phyloP scores from a whole-genome alignment of 2,329 filamentous ascomycete genomes.

The Chrysoporthe puriensis region DNA sequence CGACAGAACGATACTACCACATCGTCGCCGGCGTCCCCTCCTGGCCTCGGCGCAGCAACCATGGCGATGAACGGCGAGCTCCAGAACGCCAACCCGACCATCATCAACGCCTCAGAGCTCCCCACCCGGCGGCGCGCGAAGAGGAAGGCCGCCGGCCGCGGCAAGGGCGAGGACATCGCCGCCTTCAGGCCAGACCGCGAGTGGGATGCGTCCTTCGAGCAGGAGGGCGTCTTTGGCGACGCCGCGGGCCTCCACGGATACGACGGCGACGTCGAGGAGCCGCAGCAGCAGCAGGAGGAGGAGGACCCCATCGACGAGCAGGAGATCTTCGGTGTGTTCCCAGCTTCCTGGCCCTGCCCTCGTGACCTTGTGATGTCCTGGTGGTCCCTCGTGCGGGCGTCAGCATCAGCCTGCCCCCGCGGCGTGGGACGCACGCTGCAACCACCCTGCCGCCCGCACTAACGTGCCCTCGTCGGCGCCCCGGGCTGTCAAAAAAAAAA shows the following conservation, averaged over 20 bases:
- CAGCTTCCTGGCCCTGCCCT: not conserved
- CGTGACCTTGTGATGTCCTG: not conserved
- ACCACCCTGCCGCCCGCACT: not conserved
- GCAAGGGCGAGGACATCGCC: constrained; percentile 51
- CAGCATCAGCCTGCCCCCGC: not conserved
- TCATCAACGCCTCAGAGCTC: constrained; percentile 85
- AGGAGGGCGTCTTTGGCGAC: constrained; percentile 38
- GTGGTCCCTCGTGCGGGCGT: not conserved
- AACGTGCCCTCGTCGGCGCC: not conserved
- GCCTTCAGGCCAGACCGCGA: constrained; percentile 45
- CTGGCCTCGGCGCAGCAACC: constrained; percentile 40
- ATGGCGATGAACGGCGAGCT: constrained; percentile 38
- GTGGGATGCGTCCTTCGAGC: constrained; percentile 32
- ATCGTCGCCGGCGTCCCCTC: not conserved
- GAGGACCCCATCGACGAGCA: constrained; percentile 93
- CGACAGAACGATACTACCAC: not conserved
- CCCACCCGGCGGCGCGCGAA: constrained; percentile 72
- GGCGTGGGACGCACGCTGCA: not conserved
- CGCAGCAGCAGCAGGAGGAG: constrained; percentile 54
- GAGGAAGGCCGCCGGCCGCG: constrained; percentile 47
- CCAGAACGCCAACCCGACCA: constrained; percentile 90
- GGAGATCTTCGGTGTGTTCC: constrained; percentile 81
- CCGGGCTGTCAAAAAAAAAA: not conserved
- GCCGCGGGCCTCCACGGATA: constrained; percentile 34
- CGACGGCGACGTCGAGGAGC: constrained; percentile 51